Evolutionary conservation across 345 rosid species (phyloP).

Genomic region (Psidium guajava): DNA sequence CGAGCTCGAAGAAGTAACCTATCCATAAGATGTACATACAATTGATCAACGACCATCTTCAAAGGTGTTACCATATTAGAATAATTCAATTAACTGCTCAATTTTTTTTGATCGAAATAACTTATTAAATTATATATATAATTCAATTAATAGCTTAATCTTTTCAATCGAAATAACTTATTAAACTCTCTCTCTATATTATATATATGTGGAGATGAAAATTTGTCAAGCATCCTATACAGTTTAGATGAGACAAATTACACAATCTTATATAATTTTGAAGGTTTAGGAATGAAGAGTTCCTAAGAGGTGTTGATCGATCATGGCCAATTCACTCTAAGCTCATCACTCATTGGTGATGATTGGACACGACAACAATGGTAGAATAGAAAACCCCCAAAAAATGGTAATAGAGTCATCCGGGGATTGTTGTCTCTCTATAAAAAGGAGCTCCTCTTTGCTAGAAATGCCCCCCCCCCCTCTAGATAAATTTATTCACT

Average conservation of each 20-base stretch:
- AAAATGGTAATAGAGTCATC: too few relatives aligned
- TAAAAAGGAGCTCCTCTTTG: too few relatives aligned
- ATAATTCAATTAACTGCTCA: neutral
- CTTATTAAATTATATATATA: too few relatives aligned
- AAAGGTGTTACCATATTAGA: neutral
- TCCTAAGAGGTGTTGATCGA: slow-evolving; percentile 17
- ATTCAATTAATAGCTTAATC: neutral
- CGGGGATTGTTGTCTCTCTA: too few relatives aligned
- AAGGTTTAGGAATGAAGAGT: slow-evolving; percentile 45
- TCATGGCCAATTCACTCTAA: neutral
- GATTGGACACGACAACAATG: too few relatives aligned
- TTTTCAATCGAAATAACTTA: neutral
- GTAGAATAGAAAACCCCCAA: too few relatives aligned
- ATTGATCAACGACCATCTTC: neutral
- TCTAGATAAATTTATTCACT: too few relatives aligned
- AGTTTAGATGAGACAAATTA: slow-evolving; percentile 33
- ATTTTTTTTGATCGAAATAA: neutral
- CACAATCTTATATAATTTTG: slow-evolving; percentile 6
- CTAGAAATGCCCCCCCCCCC: too few relatives aligned
- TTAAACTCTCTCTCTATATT: too few relatives aligned
- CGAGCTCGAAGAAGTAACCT: neutral
- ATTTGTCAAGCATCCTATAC: slow-evolving; percentile 37
- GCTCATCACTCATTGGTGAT: too few relatives aligned
- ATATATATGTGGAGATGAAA: slow-evolving; percentile 21
- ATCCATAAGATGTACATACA: neutral